Evolutionary conservation across 805 yeast genomes (phyloP).

Genomic region (Pichia nakasei): DNA sequence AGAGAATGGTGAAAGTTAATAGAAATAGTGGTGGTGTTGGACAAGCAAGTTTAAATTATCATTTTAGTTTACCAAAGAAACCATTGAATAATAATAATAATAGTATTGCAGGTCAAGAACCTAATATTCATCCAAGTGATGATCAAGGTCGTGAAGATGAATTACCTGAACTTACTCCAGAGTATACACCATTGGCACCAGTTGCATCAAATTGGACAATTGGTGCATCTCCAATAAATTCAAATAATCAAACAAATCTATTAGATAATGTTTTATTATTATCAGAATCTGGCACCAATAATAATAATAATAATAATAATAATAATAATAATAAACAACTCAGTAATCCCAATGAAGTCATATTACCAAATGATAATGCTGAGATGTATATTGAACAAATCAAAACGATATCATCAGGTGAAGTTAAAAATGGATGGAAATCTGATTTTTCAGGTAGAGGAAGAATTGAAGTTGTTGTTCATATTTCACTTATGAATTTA

Average conservation of each 20-base stretch:
- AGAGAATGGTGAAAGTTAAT: conserved; percentile 18
- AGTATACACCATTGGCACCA: conserved; percentile 11
- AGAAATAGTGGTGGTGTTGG: conserved; percentile 25
- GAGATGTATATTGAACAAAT: conserved; percentile 59
- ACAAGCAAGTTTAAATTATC: conserved; percentile 19
- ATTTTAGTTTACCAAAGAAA: conserved; percentile 21
- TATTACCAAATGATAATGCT: conserved; percentile 7
- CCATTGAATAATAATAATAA: conserved; percentile 6
- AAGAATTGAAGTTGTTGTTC: conserved; percentile 68
- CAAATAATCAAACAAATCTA: neutral
- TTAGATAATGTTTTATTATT: conserved; percentile 4
- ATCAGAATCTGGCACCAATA: neutral
- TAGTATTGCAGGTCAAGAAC: neutral
- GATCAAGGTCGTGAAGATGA: neutral
- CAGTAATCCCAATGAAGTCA: conserved; percentile 13
- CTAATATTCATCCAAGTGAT: conserved; percentile 1
- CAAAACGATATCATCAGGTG: conserved; percentile 69
- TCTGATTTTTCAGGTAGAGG: conserved; percentile 79
- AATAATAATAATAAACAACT: neutral
- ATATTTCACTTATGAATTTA: conserved; percentile 50
- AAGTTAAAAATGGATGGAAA: conserved; percentile 89
- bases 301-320: neutral
- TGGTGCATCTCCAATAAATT: conserved; percentile 2
- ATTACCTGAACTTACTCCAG: neutral
- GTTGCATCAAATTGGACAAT: conserved; percentile 24